phyloP scores from a whole-genome alignment of 2,329 filamentous ascomycete genomes.

The Phialemonium atrogriseum region DNA sequence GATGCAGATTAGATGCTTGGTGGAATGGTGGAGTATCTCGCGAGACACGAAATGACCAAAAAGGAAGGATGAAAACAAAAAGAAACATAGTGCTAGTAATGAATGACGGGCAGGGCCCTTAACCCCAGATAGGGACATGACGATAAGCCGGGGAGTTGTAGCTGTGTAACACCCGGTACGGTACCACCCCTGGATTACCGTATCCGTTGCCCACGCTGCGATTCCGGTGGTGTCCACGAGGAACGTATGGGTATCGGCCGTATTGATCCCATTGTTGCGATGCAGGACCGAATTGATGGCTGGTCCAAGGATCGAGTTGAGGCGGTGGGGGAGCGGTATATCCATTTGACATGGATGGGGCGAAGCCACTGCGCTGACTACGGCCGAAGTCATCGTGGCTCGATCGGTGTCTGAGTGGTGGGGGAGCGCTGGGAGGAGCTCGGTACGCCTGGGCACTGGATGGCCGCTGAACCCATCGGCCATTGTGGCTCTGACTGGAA shows the following conservation, averaged over 20 bases:
- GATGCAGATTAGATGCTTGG: slow-evolving; percentile 1
- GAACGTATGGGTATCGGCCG: slow-evolving; percentile 21
- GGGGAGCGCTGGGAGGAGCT: slow-evolving; percentile 1
- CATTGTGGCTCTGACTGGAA: slow-evolving; percentile 12
- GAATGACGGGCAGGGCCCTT: slow-evolving; percentile 12
- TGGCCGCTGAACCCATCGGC: slow-evolving; percentile 8
- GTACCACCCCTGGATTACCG: slow-evolving; percentile 19
- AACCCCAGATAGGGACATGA: slow-evolving; percentile 48
- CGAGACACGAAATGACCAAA: no score
- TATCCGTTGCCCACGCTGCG: slow-evolving; percentile 22
- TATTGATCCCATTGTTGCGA: slow-evolving; percentile 21
- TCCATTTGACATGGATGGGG: slow-evolving; percentile 18
- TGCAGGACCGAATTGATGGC: slow-evolving; percentile 14
- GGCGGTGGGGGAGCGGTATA: slow-evolving; percentile 10
- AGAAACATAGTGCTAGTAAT: background rate
- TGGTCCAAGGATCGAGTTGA: slow-evolving; percentile 16
- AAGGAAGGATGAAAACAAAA: no score
- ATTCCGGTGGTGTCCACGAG: slow-evolving; percentile 28
- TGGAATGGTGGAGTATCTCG: no score
- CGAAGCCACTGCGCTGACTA: slow-evolving; percentile 9
- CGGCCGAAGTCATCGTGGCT: slow-evolving; percentile 21
- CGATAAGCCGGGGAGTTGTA: slow-evolving; percentile 51
- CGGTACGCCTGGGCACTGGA: slow-evolving; percentile 1
- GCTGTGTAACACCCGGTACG: slow-evolving; percentile 47
- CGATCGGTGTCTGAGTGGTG: slow-evolving; percentile 21